Percentiles rank a stretch among this genome's conserved stretches.
Conservation (phyloP, 371 early-diverging fungal genomes). For the Phascolomyces articulosus region DNA sequence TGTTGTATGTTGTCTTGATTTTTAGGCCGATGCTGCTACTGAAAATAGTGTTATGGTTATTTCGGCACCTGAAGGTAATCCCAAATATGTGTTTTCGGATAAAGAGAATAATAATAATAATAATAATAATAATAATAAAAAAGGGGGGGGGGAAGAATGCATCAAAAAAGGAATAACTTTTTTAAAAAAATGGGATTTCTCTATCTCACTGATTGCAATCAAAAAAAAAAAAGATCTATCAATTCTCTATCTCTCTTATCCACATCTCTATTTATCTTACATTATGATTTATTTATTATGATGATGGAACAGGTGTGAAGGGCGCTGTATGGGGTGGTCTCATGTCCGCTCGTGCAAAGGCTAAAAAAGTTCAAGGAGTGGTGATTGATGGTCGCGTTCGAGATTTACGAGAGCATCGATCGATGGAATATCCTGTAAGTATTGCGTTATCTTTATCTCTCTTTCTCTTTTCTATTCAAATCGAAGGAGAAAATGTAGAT, state of each 20-base stretch:
- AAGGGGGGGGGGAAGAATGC: neutral
- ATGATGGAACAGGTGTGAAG: slow-evolving; percentile 54
- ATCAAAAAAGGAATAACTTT: too few relatives aligned
- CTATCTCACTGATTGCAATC: too few relatives aligned
- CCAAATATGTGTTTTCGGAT: too few relatives aligned
- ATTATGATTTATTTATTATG: too few relatives aligned
- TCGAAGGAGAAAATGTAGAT: neutral
- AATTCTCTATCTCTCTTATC: too few relatives aligned
- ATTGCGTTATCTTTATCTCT: neutral
- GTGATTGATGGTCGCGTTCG: slow-evolving; percentile 80
- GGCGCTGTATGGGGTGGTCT: slow-evolving; percentile 88
- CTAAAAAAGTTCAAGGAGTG: slow-evolving; percentile 63
- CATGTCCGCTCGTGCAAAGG: slow-evolving; percentile 76
- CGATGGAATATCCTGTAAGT: slow-evolving; percentile 64
- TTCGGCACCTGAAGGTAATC: slow-evolving; percentile 64
- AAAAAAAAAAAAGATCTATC: too few relatives aligned
- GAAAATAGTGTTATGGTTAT: slow-evolving; percentile 69
- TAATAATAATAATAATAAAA: slow-evolving; percentile 9
- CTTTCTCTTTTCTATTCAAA: too few relatives aligned
- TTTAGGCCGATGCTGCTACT: slow-evolving; percentile 60
- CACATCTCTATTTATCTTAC: too few relatives aligned
- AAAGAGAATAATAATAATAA: too few relatives aligned
- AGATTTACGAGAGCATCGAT: slow-evolving; percentile 72
- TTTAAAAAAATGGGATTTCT: too few relatives aligned
- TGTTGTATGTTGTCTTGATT: neutral